These are phyloP conservation scores for Whalleya microplaca DNA, from an alignment of 2,329 filamentous ascomycete species.

Conservation along the genomic window DNA sequence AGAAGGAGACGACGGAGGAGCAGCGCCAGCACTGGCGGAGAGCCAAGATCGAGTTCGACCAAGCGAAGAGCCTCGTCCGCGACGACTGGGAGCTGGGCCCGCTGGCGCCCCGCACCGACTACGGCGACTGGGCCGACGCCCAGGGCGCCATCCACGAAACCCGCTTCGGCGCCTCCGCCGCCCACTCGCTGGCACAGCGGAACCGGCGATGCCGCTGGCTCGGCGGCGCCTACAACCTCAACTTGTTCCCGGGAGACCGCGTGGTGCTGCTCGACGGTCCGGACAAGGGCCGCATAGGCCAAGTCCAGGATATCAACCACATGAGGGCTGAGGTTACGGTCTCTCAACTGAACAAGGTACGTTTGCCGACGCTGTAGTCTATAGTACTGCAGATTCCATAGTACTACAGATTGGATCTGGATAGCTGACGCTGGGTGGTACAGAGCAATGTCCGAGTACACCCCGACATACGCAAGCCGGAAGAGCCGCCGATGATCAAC, in stretches of 20 bases:
- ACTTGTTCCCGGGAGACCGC: constrained; percentile 71
- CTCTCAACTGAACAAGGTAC: constrained; percentile 66
- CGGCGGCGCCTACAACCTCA: constrained; percentile 60
- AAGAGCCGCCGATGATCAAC: constrained; percentile 48
- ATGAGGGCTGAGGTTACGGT: constrained; percentile 63
- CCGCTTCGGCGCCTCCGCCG: constrained; percentile 28
- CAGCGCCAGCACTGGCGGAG: constrained; percentile 34
- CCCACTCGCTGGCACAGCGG: constrained; percentile 37
- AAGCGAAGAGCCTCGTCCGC: constrained; percentile 60
- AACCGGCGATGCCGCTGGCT: constrained; percentile 53
- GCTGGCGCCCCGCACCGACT: constrained; percentile 75
- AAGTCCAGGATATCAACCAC: constrained; percentile 61
- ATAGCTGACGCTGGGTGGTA: constrained; percentile 9
- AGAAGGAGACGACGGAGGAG: constrained; percentile 21
- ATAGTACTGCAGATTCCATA: too few relatives aligned
- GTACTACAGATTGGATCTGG: not conserved
- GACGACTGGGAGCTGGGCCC: constrained; percentile 82
- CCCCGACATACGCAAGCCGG: constrained; percentile 43
- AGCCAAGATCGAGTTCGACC: constrained; percentile 42
- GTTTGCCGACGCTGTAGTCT: constrained; percentile 30
- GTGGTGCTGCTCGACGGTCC: constrained; percentile 79
- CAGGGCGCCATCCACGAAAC: constrained; percentile 60
- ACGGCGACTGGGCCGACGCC: constrained; percentile 58
- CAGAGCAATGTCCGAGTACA: constrained; percentile 45
- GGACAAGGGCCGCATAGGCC: constrained; percentile 82